phyloP scores from a whole-genome alignment of 345 rosid species.

The Streptanthus diversifolius region DNA sequence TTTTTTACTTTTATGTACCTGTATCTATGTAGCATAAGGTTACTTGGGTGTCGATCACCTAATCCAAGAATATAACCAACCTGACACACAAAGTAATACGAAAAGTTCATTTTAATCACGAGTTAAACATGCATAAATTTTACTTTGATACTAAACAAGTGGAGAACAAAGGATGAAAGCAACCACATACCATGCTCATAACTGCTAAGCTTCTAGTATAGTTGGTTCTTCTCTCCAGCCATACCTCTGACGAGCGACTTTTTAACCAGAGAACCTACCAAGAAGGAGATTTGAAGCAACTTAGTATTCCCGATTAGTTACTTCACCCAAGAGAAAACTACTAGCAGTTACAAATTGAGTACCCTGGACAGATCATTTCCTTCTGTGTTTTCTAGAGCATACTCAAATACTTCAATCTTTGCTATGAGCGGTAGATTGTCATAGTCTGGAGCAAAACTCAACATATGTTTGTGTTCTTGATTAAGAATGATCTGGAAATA shows the following conservation, averaged over 20 bases:
- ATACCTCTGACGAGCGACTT: conserved; percentile 95
- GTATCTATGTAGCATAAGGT: conserved; percentile 87
- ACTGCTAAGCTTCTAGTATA: conserved; percentile 98
- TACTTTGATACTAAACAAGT: conserved; percentile 1
- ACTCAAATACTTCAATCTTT: conserved; percentile 90
- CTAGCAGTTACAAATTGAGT: conserved; percentile 15
- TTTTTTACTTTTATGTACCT: conserved; percentile 48
- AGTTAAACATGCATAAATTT: neutral
- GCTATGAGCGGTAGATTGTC: conserved; percentile 90
- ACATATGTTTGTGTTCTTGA: conserved; percentile 91
- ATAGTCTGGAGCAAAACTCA: conserved; percentile 89
- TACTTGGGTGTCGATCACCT: conserved; percentile 99
- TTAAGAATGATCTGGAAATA: conserved; percentile 71
- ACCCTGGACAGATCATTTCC: conserved; percentile 97
- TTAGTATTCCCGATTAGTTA: conserved; percentile 16
- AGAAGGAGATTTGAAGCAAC: conserved; percentile 7
- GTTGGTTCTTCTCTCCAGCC: conserved; percentile 99
- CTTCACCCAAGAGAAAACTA: conserved; percentile 3
- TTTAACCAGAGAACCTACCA: conserved; percentile 95
- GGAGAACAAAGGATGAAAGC: conserved; percentile 14
- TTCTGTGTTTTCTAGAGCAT: conserved; percentile 82
- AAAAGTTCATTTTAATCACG: neutral
- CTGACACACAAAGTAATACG: conserved; percentile 42
- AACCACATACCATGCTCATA: conserved; percentile 94
- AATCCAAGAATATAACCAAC: conserved; percentile 98